Base-by-base conservation (phyloP, 306 rosid genomes). In the Gastrolobium bilobum region DNA sequence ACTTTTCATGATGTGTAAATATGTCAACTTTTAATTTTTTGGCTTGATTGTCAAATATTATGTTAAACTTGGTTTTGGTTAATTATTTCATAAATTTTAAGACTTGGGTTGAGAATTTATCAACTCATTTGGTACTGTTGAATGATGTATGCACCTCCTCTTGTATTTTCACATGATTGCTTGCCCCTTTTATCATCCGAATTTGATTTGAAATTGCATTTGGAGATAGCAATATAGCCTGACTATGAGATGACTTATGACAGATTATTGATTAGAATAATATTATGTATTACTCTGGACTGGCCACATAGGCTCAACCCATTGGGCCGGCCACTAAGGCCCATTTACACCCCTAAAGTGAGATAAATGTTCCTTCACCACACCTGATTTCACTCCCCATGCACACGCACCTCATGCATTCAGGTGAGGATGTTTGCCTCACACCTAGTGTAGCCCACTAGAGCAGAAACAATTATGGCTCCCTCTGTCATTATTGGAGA, bases 41-140 rank as follows among this genome's bases (percentile, higher is more conserved):
- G 26, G 6, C 44, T 37, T 2, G 60, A 47, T 46, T 56, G 53
- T 7, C 43, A 58, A 58, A 44, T 43, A 74, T 15, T 68, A 33
- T 67, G 50, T 30, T 11, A 43, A 54, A 44, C 42, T 58, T 56
- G 39, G 69, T 56, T 77, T 77, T 68, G 53, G 56, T 54, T 53
- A 54, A 29, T 52, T 53, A 9, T 30, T 67, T 44, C n/a, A 5
- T 42, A 56, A 50, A 78, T 34, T 43, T 53, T 11, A 13, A 50
- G 52, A 29, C 35, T 53, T 66, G 20, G 10, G 14, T 38, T 38
- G 29, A 40, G 31, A 43, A 34, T 38, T 56, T 2, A 15, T 10
- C 31, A 30, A 38, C 54, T 40, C 3, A 1, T 9, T 44, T 68
- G 14, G 39, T 26, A 13, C 30, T 11, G 6, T 9, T 56, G 62